Evolutionary conservation across 257 asterid species (phyloP), one percentile per base, ranked within the genome.

Genomic region (Nicotiana benthamiana): DNA sequence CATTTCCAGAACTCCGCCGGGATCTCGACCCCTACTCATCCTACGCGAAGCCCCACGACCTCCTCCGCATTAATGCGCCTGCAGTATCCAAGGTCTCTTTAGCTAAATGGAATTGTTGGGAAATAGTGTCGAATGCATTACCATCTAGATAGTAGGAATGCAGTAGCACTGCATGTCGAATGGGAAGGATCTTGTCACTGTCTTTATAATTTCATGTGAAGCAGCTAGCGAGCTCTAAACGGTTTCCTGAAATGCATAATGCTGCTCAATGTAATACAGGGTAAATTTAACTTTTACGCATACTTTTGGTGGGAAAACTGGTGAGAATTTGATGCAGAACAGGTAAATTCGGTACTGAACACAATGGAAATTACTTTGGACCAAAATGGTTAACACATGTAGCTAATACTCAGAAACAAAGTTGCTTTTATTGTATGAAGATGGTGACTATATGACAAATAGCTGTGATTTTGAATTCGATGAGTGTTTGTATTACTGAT

Each of bases 141-240:
- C 34, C 34, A 61, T 24, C 7, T 61, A 10, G 54, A 51, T 51
- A 51, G 54, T 24, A 11, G 66, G 66, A 60, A 11, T 61, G 66
- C 32, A 4, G 34, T 8, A 24, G 76, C 75, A 66, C 75, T 9
- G 52, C 52, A 18, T 32, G 52, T 34, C 18, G 1, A 24, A 34
- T 67, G 75, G 36, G 52, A 66, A 66, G 75, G 51, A 66, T 66
- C 52, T 66, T 18, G 52, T 66, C 53, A 67, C 54, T 67, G 75
- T 9, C 28, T n/a, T 34, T 4, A 32, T 65, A 67, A 36, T 67
- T n/a, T 67, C 54, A 34, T 34, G 56, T 68, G n/a, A 40, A 68
- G 56, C 56, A 68, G 56, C 56, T 68, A 68, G 4, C 52, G 9
- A 68, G 76, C 54, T 68, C 76, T 40, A n/a, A 40, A 68, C 5